Conservation (phyloP, 345 rosid genomes). For the Bruguiera gymnorhiza region DNA sequence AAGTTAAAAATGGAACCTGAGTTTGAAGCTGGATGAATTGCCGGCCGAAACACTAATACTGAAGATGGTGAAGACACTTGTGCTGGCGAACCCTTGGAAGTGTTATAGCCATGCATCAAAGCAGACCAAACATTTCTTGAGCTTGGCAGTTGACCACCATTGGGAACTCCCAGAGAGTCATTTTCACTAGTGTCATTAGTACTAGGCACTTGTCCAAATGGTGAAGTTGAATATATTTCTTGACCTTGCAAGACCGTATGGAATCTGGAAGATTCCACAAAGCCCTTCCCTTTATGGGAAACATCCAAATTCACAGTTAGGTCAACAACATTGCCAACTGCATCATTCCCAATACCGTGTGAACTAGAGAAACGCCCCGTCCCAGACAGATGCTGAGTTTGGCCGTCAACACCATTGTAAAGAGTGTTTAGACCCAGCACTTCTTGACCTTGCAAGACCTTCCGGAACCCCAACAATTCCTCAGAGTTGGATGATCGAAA, state of each 20-base stretch:
- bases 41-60: slow-evolving; percentile 56
- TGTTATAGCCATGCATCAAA: slow-evolving; percentile 36
- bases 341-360: slow-evolving; percentile 30
- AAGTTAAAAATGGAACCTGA: slow-evolving; percentile 12
- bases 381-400: slow-evolving; percentile 35
- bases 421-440: slow-evolving; percentile 56
- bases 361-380: slow-evolving; percentile 36
- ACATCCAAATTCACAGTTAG: slow-evolving; percentile 23
- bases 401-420: slow-evolving; percentile 47
- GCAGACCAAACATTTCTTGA: slow-evolving; percentile 58
- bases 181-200: slow-evolving; percentile 33
- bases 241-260: slow-evolving; percentile 99
- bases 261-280: slow-evolving; percentile 61
- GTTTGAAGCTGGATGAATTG: slow-evolving; percentile 27
- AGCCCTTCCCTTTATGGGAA: slow-evolving; percentile 49
- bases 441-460: slow-evolving; percentile 99
- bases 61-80: slow-evolving; percentile 83
- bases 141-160: slow-evolving; percentile 37
- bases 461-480: slow-evolving; percentile 86
- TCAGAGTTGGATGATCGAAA: slow-evolving; percentile 71
- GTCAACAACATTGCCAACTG: slow-evolving; percentile 27
- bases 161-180: slow-evolving; percentile 36
- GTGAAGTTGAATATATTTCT: slow-evolving; percentile 63
- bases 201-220: slow-evolving; percentile 31
- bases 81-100: slow-evolving; percentile 32